Conservation (phyloP, 805 yeast genomes). For the Candida dajiaensis region DNA sequence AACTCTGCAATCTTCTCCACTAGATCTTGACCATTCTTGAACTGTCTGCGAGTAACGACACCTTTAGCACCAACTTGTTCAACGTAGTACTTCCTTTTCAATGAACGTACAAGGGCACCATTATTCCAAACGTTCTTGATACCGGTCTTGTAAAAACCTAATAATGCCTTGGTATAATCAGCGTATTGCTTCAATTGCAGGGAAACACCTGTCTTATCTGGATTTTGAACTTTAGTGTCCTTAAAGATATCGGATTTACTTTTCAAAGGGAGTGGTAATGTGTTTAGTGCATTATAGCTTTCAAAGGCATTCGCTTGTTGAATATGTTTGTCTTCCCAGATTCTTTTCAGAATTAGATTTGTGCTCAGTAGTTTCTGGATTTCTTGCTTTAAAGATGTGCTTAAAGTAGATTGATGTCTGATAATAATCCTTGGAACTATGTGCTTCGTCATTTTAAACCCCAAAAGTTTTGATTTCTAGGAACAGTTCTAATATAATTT, state of each 20-base stretch:
- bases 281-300: background rate
- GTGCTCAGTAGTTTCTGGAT: background rate
- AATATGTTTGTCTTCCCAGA: background rate
- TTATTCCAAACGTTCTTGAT: slow-evolving; percentile 50
- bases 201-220: slow-evolving; percentile 1
- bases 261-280: background rate
- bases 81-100: slow-evolving; percentile 25
- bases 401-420: background rate
- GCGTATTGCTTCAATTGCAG: slow-evolving; percentile 32
- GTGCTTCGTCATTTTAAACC: background rate
- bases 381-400: background rate
- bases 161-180: slow-evolving; percentile 38
- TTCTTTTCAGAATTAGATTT: background rate
- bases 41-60: slow-evolving; percentile 14
- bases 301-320: background rate
- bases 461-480: too few species aligned
- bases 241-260: background rate
- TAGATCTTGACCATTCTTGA: slow-evolving; percentile 32
- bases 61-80: slow-evolving; percentile 19
- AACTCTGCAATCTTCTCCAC: slow-evolving; percentile 32
- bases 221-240: background rate
- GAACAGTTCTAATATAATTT: too few species aligned
- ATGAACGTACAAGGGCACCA: slow-evolving; percentile 22
- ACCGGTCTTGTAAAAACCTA: slow-evolving; percentile 54
- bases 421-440: background rate